Evolutionary conservation across 768 basidiomycete species (phyloP), one percentile per base, ranked within the genome.

Genomic region (Rhizopogon rudus): DNA sequence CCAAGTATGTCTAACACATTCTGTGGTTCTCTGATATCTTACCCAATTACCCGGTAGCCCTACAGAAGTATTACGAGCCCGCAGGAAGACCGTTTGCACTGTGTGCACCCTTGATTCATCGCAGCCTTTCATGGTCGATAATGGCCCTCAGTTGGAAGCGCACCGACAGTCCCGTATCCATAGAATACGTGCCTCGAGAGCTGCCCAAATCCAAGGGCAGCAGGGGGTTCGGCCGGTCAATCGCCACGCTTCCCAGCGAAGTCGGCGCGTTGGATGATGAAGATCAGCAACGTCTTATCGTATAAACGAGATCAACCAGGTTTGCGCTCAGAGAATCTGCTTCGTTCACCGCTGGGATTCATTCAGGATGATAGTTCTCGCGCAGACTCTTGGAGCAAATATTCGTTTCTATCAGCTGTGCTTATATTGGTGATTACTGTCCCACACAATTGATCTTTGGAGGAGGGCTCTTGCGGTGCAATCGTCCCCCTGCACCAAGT

Each of bases 61-160:
- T 2, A 68, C 70, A 1, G 76, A 77, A 3, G 71, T 82, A 16
- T 69, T 91, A 4, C 65, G 71, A 44, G 81, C 82, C 1, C 79
- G 83, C 49, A 80, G 74, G 53, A 85, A 84, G 60, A 64, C 78
- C 6, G 70, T 81, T 4, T 93, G 91, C 65, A 62, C 76, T 2
- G 66, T 77, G 9, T 93, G 91, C 61, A 91, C 90, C 8, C 53
- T 65, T 3, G 73, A 88, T 53, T 62, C 74, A 2, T 68, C 76
- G 20, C 74, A 76, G 25, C 91, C 91, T 0, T 68, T 82, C 13
- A 79, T 88, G 75, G 80, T 93, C 70, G 79, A 89, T 48, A 72
- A 74, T 44, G 77, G 75, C 8, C 54, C 56, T 9, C 67, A 78
- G 46, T 87, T 87, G 83, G 72, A 76, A 2, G 69, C 67, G 1